A percentile compares a stretch with the other conserved stretches of the same genome.
Evolutionary conservation across 2,329 filamentous ascomycete genomes (phyloP).

Genomic region (Colletotrichum lupini): DNA sequence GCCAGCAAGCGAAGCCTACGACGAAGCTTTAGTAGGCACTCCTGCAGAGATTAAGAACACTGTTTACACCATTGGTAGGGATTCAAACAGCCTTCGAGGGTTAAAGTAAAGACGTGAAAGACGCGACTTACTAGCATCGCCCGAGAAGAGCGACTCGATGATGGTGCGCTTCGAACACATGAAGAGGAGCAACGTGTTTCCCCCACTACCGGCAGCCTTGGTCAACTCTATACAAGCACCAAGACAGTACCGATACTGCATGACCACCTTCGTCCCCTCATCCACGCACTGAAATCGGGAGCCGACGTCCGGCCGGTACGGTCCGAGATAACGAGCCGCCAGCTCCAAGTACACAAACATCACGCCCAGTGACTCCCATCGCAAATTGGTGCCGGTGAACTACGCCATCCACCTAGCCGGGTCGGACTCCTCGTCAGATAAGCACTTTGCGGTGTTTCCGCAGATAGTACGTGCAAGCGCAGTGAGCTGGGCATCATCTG

Average conservation of each 20-base stretch:
- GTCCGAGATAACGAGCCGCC: constrained; percentile 18
- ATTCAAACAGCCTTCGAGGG: background rate
- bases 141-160: constrained; percentile 47
- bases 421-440: constrained; percentile 48
- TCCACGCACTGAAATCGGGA: background rate
- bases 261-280: constrained; percentile 27
- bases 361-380: constrained; percentile 57
- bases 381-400: constrained; percentile 49
- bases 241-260: constrained; percentile 37
- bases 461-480: constrained; percentile 49
- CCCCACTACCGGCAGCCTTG: constrained; percentile 40
- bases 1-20: constrained; percentile 32
- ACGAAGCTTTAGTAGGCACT: background rate
- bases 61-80: background rate
- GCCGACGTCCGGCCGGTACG: constrained; percentile 19
- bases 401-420: constrained; percentile 51
- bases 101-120: accelerated
- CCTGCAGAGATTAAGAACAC: background rate
- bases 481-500: constrained; percentile 44
- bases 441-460: constrained; percentile 49
- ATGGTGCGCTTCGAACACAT: constrained; percentile 44
- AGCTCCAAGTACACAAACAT: constrained; percentile 45
- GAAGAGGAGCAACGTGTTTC: constrained; percentile 47
- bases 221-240: constrained; percentile 42
- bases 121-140: constrained; percentile 46